Conservation (phyloP, 257 asterid genomes). For the Nicotiana sylvestris region DNA sequence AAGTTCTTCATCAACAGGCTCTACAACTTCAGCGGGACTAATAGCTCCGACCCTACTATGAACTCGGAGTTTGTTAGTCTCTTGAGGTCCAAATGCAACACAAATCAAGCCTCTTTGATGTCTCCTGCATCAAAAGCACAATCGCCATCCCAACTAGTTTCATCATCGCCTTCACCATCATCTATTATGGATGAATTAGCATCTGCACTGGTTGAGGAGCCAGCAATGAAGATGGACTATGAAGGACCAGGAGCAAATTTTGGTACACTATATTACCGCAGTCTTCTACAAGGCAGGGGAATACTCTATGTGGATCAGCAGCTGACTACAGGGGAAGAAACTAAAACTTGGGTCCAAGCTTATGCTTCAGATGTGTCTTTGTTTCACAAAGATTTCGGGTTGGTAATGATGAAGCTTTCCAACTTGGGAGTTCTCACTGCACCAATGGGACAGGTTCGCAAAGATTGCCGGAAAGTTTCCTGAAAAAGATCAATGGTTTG, state of each 20-base stretch:
- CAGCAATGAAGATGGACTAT: constrained; percentile 61
- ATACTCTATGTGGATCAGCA: constrained; percentile 67
- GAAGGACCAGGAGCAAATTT: constrained; percentile 63
- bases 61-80: constrained; percentile 46
- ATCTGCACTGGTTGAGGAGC: constrained; percentile 18
- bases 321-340: constrained; percentile 47
- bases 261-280: constrained; percentile 59
- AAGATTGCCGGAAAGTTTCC: constrained; percentile 43
- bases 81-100: constrained; percentile 48
- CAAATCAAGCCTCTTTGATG: constrained; percentile 20
- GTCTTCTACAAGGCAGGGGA: constrained; percentile 61
- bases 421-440: constrained; percentile 37
- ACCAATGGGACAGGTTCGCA: constrained; percentile 58
- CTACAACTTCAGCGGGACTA: constrained; percentile 35
- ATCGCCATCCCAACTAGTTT: constrained; percentile 4
- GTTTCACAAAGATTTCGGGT: constrained; percentile 57
- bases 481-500: constrained; percentile 14
- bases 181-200: constrained; percentile 12
- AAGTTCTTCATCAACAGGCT: constrained; percentile 50
- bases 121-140: constrained; percentile 23
- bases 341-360: constrained; percentile 52
- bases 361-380: constrained; percentile 53
- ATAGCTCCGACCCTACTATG: constrained; percentile 55
- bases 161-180: constrained; percentile 32
- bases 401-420: constrained; percentile 69